Evolutionary conservation across 352 stramenopile genomes (phyloP), one percentile per base, ranked within the genome.

Genomic region (Globisporangium carolinianum): DNA sequence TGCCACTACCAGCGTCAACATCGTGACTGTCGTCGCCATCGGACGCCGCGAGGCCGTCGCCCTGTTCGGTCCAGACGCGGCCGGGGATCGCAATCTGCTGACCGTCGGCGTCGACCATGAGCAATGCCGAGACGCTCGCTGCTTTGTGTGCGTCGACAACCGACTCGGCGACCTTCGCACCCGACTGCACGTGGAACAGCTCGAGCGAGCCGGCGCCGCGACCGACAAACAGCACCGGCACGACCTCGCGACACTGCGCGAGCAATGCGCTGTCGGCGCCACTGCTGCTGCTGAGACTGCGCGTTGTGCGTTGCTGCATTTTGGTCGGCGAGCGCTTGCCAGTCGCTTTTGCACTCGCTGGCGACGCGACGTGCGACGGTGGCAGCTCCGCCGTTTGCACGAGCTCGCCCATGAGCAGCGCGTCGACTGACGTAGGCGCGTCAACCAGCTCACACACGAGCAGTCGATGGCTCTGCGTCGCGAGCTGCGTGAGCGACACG

Each of bases 171-270:
- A 90, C 85, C 54, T 90, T 90, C 51, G 63, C 79, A 7, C 75
- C 73, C 4, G 80, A 77, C 17, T 87, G 71, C 2, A 90, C 56
- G 56, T 93, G 76, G 47, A 81, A 93, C 72, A 90, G 82, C 57
- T 93, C 78, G 32, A 90, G 41, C 55, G 84, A 83, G 0, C 80
- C 76, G 12, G 75, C 84, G 5, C 79, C 77, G 43, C 83, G 76
- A 10, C 83, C 83, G 18, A 90, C 72, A 61, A 89, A 89, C 4
- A 92, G 65, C 2, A 88, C 67, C 24, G 70, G 75, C 10, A 88
- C 68, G 41, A 81, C 70, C 63, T 86, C 75, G 42, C 65, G 72
- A 51, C 85, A 69, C 43, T 79, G 66, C 9, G 67, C 69, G 24
- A 71, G 37, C 32, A 57, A 65, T 15, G 61, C 38, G 17, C 52